Evolutionary conservation across 805 yeast genomes (phyloP).

Genomic region (Candida ortonii): DNA sequence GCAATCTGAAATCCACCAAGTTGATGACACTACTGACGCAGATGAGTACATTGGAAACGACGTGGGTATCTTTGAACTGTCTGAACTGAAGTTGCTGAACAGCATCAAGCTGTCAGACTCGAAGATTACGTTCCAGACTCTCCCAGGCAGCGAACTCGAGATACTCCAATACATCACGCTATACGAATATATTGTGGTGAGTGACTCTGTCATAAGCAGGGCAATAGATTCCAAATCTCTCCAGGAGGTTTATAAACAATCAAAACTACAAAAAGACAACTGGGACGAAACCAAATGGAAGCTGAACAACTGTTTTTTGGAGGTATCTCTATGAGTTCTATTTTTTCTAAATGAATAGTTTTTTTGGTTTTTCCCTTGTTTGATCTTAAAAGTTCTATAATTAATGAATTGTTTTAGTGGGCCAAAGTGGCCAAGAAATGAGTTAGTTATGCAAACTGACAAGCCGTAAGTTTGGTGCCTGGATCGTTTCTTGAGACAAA

Average conservation of each 20-base stretch:
- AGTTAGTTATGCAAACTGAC: too few relatives aligned
- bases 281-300: slow-evolving; percentile 30
- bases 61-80: slow-evolving; percentile 19
- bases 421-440: too few relatives aligned
- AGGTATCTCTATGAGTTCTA: slow-evolving; percentile 9
- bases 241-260: slow-evolving; percentile 20
- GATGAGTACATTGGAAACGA: too few relatives aligned
- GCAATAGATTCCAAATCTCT: slow-evolving; percentile 18
- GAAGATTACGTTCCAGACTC: slow-evolving; percentile 19
- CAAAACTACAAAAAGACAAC: slow-evolving; percentile 23
- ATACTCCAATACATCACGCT: slow-evolving; percentile 35
- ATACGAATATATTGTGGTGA: slow-evolving; percentile 34
- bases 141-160: slow-evolving; percentile 34
- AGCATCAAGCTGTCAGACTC: slow-evolving; percentile 27
- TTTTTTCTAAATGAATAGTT: too few relatives aligned
- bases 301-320: slow-evolving; percentile 19
- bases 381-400: too few relatives aligned
- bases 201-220: slow-evolving; percentile 9
- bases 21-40: slow-evolving; percentile 14
- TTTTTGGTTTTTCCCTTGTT: too few relatives aligned
- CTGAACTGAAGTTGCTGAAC: slow-evolving; percentile 22
- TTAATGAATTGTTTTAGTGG: too few relatives aligned
- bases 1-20: slow-evolving; percentile 1
- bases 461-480: too few relatives aligned
- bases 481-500: too few relatives aligned